Evolutionary conservation across 2,329 filamentous ascomycete species (phyloP).

Genomic region (Botrytis cinerea): DNA sequence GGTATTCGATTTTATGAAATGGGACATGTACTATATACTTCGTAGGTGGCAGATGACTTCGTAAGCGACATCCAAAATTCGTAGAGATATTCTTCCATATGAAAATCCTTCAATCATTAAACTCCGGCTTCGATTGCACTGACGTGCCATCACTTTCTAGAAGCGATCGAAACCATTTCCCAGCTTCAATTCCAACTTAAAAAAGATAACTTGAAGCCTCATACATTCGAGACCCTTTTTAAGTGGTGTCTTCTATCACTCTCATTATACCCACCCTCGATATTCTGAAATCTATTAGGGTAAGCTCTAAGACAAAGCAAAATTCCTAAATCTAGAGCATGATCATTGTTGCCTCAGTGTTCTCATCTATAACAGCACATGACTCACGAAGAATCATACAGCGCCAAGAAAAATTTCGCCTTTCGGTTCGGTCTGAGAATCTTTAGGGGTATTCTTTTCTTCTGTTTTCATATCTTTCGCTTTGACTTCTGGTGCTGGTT

Average conservation of each 20-base stretch:
- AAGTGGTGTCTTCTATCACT: neutral
- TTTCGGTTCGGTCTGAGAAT: neutral
- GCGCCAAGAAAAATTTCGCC: neutral
- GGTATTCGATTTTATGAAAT: neutral
- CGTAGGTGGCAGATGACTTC: neutral
- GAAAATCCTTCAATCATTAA: neutral
- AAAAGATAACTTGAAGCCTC: neutral
- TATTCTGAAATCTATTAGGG: neutral
- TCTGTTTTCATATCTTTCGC: neutral
- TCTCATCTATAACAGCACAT: neutral
- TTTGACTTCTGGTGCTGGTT: neutral
- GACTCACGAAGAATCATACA: neutral
- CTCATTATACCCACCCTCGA: neutral
- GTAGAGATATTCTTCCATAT: neutral
- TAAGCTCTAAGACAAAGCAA: neutral
- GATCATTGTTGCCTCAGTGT: neutral
- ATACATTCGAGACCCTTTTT: neutral
- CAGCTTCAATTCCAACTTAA: neutral
- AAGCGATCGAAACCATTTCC: neutral
- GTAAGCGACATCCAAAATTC: neutral
- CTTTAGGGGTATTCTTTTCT: neutral
- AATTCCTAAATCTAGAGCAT: neutral
- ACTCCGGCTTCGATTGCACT: neutral
- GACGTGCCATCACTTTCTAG: neutral
- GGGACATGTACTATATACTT: neutral